Conservation (phyloP, 352 stramenopile genomes). For the Elongisporangium undulatum region DNA sequence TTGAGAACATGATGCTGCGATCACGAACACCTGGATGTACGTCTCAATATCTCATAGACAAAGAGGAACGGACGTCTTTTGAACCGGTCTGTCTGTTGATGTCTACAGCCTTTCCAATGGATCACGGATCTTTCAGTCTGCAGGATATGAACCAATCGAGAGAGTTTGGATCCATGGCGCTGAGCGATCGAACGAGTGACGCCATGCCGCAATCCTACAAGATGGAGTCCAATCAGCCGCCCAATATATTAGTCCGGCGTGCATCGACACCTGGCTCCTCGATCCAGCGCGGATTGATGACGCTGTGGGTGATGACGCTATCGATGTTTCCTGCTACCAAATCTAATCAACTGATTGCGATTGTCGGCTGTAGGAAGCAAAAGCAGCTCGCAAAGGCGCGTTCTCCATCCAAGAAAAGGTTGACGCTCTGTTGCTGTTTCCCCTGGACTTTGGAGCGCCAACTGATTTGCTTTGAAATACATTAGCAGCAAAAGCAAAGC, state of each 20-base stretch:
- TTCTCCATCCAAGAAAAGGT: neutral
- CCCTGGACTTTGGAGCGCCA: neutral
- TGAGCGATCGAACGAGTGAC: neutral
- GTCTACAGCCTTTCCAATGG: too few species aligned
- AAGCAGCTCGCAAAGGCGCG: neutral
- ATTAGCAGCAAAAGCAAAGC: neutral
- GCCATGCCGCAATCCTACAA: neutral
- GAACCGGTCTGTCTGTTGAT: too few species aligned
- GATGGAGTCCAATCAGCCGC: neutral
- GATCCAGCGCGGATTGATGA: neutral
- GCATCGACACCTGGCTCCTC: neutral
- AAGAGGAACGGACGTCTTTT: too few species aligned
- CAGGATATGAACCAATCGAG: neutral
- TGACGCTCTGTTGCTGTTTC: neutral
- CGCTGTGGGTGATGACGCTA: neutral
- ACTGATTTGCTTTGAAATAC: neutral
- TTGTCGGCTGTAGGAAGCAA: neutral
- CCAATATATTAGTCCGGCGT: neutral
- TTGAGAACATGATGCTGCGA: conserved; percentile 70
- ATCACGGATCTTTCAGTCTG: too few species aligned
- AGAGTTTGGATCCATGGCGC: neutral
- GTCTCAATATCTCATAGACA: too few species aligned
- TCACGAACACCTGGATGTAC: conserved; percentile 59
- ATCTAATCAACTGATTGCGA: neutral
- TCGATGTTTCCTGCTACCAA: neutral